Evolutionary conservation across 352 stramenopile genomes (phyloP).

Genomic region (Phytophthora pisi): DNA sequence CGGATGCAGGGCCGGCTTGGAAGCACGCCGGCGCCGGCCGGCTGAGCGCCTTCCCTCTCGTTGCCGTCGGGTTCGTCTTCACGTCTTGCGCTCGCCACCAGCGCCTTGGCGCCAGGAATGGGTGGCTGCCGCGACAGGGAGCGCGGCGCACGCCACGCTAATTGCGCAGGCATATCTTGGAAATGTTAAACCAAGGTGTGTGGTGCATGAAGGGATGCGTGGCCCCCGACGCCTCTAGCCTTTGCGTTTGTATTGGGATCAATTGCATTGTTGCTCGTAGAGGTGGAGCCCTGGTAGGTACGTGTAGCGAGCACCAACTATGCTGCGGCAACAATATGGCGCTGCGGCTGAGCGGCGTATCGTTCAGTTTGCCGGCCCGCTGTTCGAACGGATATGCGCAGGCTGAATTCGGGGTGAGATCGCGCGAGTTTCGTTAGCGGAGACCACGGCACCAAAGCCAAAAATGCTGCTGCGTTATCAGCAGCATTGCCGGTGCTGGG

Average conservation of each 20-base stretch:
- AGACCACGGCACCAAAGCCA: not conserved
- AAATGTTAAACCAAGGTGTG: constrained; percentile 27
- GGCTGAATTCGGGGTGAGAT: not conserved
- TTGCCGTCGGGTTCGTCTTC: constrained; percentile 3
- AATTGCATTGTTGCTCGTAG: not conserved
- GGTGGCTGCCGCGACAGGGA: constrained; percentile 2
- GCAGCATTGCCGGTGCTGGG: constrained; percentile 5
- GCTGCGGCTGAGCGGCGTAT: not conserved
- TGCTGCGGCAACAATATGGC: not conserved
- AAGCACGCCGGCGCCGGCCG: constrained; percentile 14
- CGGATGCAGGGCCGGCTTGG: constrained; percentile 12
- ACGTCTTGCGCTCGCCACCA: constrained; percentile 3
- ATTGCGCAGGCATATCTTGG: no score
- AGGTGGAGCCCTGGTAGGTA: not conserved
- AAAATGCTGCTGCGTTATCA: constrained; percentile 3
- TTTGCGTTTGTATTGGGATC: not conserved
- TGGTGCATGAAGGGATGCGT: not conserved
- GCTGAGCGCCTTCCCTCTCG: constrained; percentile 7
- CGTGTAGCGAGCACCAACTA: not conserved
- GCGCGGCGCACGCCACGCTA: not conserved
- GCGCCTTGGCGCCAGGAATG: not conserved
- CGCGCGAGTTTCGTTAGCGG: not conserved
- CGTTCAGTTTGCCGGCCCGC: not conserved
- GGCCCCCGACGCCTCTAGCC: not conserved
- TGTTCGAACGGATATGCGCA: not conserved